Percentiles rank a stretch among this genome's conserved stretches.
phyloP scores from a whole-genome alignment of 140 eudicot genomes.

The Bidens hawaiensis region DNA sequence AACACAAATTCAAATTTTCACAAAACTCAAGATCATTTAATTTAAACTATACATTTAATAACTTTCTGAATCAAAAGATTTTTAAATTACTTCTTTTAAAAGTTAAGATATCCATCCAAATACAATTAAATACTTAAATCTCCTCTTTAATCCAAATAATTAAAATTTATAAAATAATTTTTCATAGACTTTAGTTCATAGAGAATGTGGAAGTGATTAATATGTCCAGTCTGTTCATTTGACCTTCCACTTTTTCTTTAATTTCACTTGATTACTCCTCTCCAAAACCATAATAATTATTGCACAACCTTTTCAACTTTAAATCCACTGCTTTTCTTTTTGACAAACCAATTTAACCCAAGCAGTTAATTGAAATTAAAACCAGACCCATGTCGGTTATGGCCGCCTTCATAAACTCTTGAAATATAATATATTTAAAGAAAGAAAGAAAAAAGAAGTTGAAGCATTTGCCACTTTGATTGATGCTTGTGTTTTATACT shows the following conservation, averaged over 20 bases:
- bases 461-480: slow-evolving; percentile 22
- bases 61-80: neutral
- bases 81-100: neutral
- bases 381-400: slow-evolving; percentile 27
- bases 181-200: neutral
- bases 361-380: slow-evolving; percentile 4
- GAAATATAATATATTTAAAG: neutral
- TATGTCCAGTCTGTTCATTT: slow-evolving; percentile 47
- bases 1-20: slow-evolving; percentile 26
- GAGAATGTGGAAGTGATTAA: slow-evolving; percentile 16
- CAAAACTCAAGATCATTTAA: slow-evolving; percentile 27
- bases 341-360: slow-evolving; percentile 22
- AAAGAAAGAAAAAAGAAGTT: neutral
- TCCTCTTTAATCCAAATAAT: too few species aligned
- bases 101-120: neutral
- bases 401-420: slow-evolving; percentile 25
- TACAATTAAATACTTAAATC: too few species aligned
- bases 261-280: slow-evolving; percentile 27
- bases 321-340: slow-evolving; percentile 31
- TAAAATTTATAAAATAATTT: too few species aligned
- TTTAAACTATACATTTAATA: slow-evolving; percentile 6
- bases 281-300: slow-evolving; percentile 32
- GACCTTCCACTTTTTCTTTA: slow-evolving; percentile 32
- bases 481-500: slow-evolving; percentile 66
- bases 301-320: slow-evolving; percentile 4